These are phyloP conservation scores for Yueomyces sinensis DNA, from an alignment of 805 yeast species.

Conservation along the genomic window DNA sequence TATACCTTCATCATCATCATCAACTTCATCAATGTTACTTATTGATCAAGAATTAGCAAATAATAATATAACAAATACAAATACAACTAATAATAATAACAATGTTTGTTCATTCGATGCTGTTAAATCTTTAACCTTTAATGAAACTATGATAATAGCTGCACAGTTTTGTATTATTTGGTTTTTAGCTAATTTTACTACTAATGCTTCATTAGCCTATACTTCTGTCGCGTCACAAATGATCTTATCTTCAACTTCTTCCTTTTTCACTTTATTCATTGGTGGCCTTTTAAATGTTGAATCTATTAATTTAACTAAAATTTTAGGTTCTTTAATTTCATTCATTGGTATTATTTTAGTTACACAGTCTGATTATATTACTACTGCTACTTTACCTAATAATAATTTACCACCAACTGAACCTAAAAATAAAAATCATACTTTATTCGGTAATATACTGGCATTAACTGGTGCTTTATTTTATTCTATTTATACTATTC, in stretches of 20 bases:
- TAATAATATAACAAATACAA: neutral
- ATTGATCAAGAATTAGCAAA: neutral
- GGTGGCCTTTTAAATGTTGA: slow-evolving; percentile 70
- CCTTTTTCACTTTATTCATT: slow-evolving; percentile 79
- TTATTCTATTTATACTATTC: slow-evolving; percentile 82
- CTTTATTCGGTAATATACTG: slow-evolving; percentile 57
- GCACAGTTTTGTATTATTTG: slow-evolving; percentile 76
- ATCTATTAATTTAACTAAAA: slow-evolving; percentile 45
- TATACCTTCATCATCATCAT: neutral
- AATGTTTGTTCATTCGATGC: neutral
- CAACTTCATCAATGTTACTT: neutral
- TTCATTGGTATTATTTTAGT: slow-evolving; percentile 72
- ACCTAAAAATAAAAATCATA: slow-evolving; percentile 15
- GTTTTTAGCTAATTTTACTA: slow-evolving; percentile 81
- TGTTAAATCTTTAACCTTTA: slow-evolving; percentile 18
- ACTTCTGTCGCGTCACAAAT: slow-evolving; percentile 94
- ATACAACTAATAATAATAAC: neutral
- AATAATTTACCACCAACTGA: neutral
- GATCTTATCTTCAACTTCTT: slow-evolving; percentile 79
- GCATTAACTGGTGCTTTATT: slow-evolving; percentile 81
- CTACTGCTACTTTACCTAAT: slow-evolving; percentile 1
- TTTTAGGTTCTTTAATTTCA: slow-evolving; percentile 57
- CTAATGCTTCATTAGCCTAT: slow-evolving; percentile 75
- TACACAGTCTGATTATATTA: slow-evolving; percentile 29
- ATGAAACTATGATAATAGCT: slow-evolving; percentile 63